These are phyloP conservation scores for Pseudophaeomoniella oleicola DNA, from an alignment of 2,329 filamentous ascomycete genomes.

Conservation along the genomic window DNA sequence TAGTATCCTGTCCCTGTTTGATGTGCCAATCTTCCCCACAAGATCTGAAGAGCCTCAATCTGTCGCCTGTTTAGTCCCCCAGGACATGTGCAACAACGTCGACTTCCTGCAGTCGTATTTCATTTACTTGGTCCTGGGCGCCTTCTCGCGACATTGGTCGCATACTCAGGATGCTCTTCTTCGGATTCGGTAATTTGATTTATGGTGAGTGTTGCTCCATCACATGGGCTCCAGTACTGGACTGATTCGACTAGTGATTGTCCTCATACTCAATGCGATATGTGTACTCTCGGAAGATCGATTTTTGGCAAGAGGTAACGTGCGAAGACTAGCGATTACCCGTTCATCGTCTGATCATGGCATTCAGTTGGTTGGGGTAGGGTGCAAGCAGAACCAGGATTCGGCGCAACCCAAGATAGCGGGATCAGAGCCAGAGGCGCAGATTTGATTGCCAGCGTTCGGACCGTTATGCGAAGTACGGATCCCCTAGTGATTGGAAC, in stretches of 20 bases:
- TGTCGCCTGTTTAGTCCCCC: too few species aligned
- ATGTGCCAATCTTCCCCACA: too few species aligned
- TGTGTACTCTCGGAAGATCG: constrained; percentile 89
- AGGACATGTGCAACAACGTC: too few species aligned
- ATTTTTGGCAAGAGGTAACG: constrained; percentile 65
- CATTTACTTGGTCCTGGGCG: too few species aligned
- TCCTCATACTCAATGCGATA: constrained; percentile 87
- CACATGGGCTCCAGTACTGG: constrained; percentile 2
- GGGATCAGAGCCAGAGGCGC: constrained; percentile 79
- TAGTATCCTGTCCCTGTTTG: too few species aligned
- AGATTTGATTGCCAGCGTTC: constrained; percentile 76
- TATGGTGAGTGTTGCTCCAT: constrained; percentile 49
- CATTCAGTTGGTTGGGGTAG: constrained; percentile 63
- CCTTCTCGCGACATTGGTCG: constrained; percentile 4
- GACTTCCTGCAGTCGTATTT: too few species aligned
- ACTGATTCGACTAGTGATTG: constrained; percentile 40
- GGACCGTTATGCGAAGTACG: constrained; percentile 86
- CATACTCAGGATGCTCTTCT: constrained; percentile 49
- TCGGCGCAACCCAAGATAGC: constrained; percentile 54
- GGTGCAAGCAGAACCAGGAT: constrained; percentile 52
- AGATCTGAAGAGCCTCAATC: too few species aligned
- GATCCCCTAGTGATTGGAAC: too few species aligned
- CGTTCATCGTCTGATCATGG: background rate
- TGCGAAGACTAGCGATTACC: background rate
- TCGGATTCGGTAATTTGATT: constrained; percentile 55